A percentile compares a stretch with the other conserved stretches of the same genome.
These are phyloP conservation scores for Verticillium nubilum DNA, from an alignment of 2,329 filamentous ascomycete genomes.

Conservation along the genomic window DNA sequence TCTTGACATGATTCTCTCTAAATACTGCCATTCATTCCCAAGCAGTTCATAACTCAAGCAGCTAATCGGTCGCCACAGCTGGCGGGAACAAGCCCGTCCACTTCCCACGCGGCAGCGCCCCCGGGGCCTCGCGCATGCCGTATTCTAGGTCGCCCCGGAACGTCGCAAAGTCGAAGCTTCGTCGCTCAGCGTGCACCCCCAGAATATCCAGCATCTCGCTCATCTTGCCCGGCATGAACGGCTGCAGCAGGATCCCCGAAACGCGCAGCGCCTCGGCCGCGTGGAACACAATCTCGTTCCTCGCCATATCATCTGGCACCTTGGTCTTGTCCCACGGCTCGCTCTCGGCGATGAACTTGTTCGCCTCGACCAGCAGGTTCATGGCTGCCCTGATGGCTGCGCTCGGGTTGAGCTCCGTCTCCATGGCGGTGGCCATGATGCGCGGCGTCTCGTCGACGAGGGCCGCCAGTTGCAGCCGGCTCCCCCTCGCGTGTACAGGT, in stretches of 20 bases:
- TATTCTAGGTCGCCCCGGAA: conserved; percentile 65
- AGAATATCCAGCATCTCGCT: conserved; percentile 68
- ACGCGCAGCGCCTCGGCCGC: conserved; percentile 73
- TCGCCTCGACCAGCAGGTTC: conserved; percentile 48
- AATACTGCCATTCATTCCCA: too few relatives aligned
- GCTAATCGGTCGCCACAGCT: background rate
- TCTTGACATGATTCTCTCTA: too few relatives aligned
- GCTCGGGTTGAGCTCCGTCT: conserved; percentile 54
- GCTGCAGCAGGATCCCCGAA: conserved; percentile 77
- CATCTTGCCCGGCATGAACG: conserved; percentile 82
- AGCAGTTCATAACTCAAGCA: too few relatives aligned
- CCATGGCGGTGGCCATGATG: conserved; percentile 50
- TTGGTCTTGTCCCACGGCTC: conserved; percentile 63
- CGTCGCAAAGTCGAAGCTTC: conserved; percentile 57
- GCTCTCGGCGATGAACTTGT: conserved; percentile 47
- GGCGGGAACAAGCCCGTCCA: conserved; percentile 48
- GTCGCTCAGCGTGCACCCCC: conserved; percentile 58
- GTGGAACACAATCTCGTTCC: conserved; percentile 60
- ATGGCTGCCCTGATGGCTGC: conserved; percentile 61
- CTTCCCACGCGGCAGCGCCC: conserved; percentile 26
- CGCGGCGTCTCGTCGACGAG: conserved; percentile 13
- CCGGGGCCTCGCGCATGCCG: conserved; percentile 38
- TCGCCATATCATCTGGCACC: conserved; percentile 23
- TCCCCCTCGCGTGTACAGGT: background rate
- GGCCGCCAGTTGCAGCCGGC: conserved; percentile 17